A percentile compares a stretch with the other conserved stretches of the same genome.
Evolutionary conservation across 2,329 filamentous ascomycete genomes (phyloP).

Genomic region (Fusarium sulawesiense): DNA sequence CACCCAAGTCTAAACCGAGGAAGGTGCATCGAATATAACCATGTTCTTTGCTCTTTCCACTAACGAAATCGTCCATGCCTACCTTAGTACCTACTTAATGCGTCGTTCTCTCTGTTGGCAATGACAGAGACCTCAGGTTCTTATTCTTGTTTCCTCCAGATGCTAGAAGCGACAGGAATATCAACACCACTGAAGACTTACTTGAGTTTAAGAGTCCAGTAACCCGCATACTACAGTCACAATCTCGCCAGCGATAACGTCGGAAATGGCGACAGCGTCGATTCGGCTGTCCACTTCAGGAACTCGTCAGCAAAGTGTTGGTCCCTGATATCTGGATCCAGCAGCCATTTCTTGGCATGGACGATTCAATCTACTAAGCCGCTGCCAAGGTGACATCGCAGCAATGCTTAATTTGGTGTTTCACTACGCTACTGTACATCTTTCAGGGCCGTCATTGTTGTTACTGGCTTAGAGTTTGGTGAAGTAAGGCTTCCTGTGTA

Average conservation of each 20-base stretch:
- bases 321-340: slow-evolving; percentile 4
- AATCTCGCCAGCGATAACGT: not conserved
- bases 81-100: not conserved
- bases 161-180: not conserved
- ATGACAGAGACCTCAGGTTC: not conserved
- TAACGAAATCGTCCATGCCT: not conserved
- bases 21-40: not conserved
- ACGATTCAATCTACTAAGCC: slow-evolving; percentile 34
- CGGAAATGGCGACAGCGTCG: not conserved
- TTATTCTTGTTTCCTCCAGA: not conserved
- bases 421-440: slow-evolving; percentile 30
- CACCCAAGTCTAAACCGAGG: not conserved
- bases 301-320: not conserved
- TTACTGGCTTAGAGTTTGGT: not conserved
- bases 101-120: not conserved
- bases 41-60: not conserved
- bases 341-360: slow-evolving; percentile 27
- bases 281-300: not conserved
- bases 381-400: slow-evolving; percentile 45
- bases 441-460: slow-evolving; percentile 17
- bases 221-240: not conserved
- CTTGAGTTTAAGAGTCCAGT: not conserved
- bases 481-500: not conserved
- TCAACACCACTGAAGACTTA: not conserved
- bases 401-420: slow-evolving; percentile 43